Evolutionary conservation across 2,329 filamentous ascomycete genomes (phyloP).

Genomic region (Hypoxylon rubiginosum): DNA sequence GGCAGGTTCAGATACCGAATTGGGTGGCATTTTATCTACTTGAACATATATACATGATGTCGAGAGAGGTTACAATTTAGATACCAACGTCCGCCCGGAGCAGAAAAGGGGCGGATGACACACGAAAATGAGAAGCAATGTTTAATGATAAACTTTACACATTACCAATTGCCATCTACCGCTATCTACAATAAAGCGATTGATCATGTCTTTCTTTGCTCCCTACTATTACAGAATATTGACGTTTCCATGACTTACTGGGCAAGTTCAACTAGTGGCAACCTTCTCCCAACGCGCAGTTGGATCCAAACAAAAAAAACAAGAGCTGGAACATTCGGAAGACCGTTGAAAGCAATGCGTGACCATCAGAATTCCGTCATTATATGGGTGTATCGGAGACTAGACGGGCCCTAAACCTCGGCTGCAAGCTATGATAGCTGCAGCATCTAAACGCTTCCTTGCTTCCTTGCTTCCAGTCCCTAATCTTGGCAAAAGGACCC

Average conservation of each 20-base stretch:
- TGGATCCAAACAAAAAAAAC: background rate
- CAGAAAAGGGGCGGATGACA: slow-evolving; percentile 45
- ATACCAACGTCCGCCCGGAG: slow-evolving; percentile 48
- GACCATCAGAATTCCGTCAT: slow-evolving; percentile 8
- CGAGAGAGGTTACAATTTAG: slow-evolving; percentile 44
- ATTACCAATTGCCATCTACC: background rate
- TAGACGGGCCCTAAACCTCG: slow-evolving; percentile 9
- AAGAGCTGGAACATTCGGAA: background rate
- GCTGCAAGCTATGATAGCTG: background rate
- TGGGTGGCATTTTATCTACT: slow-evolving; percentile 38
- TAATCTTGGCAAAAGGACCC: slow-evolving; percentile 39
- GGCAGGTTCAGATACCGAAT: slow-evolving; percentile 20
- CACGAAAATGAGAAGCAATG: slow-evolving; percentile 48
- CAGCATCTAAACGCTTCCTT: background rate
- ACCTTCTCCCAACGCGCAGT: background rate
- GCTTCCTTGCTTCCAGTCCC: slow-evolving; percentile 21
- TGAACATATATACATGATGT: slow-evolving; percentile 42
- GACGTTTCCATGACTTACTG: background rate
- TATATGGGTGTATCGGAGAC: background rate
- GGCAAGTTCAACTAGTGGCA: background rate
- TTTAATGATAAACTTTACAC: slow-evolving; percentile 43
- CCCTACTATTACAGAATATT: background rate
- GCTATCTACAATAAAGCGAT: background rate
- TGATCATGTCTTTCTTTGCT: background rate
- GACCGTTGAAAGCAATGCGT: background rate